Evolutionary conservation across 192 early-diverging fungal genomes (phyloP).

Genomic region (Backusella mclennaniae): DNA sequence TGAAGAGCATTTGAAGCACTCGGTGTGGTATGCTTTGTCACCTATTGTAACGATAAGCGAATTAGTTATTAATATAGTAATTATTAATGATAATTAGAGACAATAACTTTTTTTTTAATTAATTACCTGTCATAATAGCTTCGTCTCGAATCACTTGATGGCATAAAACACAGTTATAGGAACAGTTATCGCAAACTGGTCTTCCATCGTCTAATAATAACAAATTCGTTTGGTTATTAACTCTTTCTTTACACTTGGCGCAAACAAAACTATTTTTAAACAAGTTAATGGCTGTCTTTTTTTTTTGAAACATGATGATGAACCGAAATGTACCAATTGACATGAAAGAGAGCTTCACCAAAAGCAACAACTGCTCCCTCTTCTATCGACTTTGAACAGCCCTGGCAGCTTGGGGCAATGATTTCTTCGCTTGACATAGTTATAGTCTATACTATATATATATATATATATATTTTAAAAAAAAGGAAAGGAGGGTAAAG

Average conservation of each 20-base stretch:
- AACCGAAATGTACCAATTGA: constrained; percentile 62
- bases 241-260: constrained; percentile 67
- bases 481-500: neutral
- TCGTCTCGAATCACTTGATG: constrained; percentile 74
- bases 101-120: constrained; percentile 17
- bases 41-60: constrained; percentile 36
- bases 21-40: constrained; percentile 76
- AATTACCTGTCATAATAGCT: constrained; percentile 74
- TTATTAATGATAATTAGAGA: neutral
- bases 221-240: constrained; percentile 74
- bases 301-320: neutral
- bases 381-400: constrained; percentile 65
- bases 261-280: constrained; percentile 64
- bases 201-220: constrained; percentile 73
- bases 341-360: constrained; percentile 82
- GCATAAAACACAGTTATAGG: constrained; percentile 74
- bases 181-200: constrained; percentile 80
- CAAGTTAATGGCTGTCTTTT: constrained; percentile 17
- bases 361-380: constrained; percentile 78
- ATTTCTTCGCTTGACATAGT: constrained; percentile 4
- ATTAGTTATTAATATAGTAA: neutral
- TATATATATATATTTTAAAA: neutral
- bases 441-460: neutral
- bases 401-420: constrained; percentile 57
- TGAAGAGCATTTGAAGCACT: constrained; percentile 75